Evolutionary conservation across 2,329 filamentous ascomycete genomes (phyloP).

Genomic region (Colletotrichum truncatum): DNA sequence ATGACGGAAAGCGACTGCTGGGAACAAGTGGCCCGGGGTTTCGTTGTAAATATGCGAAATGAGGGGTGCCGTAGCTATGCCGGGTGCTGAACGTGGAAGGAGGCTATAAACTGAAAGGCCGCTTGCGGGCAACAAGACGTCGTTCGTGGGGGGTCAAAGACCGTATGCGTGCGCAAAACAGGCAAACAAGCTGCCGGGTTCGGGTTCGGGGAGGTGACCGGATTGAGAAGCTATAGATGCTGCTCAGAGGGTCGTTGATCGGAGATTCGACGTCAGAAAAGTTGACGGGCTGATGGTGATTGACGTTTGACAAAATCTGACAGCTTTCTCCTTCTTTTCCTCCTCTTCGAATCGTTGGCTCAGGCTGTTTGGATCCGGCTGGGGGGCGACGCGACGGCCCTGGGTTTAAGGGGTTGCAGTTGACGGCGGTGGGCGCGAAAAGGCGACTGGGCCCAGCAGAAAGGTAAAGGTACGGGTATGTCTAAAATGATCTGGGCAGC

Average conservation of each 20-base stretch:
- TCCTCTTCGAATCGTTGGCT: constrained; percentile 3
- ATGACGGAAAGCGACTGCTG: not conserved
- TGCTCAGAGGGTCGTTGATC: constrained; percentile 1
- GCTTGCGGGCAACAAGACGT: constrained; percentile 22
- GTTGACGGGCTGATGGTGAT: not conserved
- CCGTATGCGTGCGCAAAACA: constrained; percentile 16
- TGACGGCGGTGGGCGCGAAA: not conserved
- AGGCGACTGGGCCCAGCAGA: constrained; percentile 8
- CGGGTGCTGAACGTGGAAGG: constrained; percentile 12
- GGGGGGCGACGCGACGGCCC: constrained; percentile 6
- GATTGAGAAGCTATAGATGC: constrained; percentile 4
- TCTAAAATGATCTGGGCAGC: constrained; percentile 11
- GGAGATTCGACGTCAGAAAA: not conserved
- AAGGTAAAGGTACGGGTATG: too few relatives aligned
- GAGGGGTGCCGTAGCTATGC: not conserved
- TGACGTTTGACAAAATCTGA: not conserved
- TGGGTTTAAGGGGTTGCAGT: constrained; percentile 28
- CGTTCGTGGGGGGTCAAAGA: constrained; percentile 6
- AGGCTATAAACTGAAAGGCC: not conserved
- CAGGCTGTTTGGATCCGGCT: not conserved
- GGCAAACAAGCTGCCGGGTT: constrained; percentile 20
- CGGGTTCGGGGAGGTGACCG: constrained; percentile 17
- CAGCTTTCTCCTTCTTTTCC: constrained; percentile 17
- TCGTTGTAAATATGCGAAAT: constrained; percentile 21
- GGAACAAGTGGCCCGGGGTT: not conserved